A percentile compares a stretch with the other conserved stretches of the same genome.
phyloP scores from a whole-genome alignment of 2,329 filamentous ascomycete genomes.

The Alternaria alternata region DNA sequence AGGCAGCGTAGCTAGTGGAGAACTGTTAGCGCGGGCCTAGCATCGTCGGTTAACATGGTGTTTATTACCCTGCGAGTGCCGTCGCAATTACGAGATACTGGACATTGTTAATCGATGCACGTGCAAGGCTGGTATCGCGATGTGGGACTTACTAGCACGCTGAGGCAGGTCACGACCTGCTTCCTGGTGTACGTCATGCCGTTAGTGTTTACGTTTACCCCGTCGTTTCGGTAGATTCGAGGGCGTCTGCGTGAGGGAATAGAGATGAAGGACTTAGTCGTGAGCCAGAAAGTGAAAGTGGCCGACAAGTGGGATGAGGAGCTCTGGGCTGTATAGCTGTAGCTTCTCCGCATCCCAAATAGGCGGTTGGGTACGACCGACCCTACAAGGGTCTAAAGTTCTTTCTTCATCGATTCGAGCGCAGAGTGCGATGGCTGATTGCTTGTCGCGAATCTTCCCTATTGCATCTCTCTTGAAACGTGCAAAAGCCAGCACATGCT shows the following conservation, averaged over 20 bases:
- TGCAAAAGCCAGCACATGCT: neutral
- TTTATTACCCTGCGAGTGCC: constrained; percentile 47
- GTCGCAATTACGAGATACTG: constrained; percentile 55
- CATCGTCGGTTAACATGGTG: neutral
- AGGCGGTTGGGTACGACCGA: constrained; percentile 6
- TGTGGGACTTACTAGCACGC: constrained; percentile 44
- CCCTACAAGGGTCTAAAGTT: constrained; percentile 5
- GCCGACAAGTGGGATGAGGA: neutral
- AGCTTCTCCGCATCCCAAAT: constrained; percentile 12
- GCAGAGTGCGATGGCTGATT: neutral
- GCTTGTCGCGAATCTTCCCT: constrained; percentile 2
- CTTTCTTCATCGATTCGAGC: neutral
- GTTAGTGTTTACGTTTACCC: neutral
- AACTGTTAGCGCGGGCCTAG: constrained; percentile 16
- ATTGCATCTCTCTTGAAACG: neutral
- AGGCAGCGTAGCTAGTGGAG: constrained; percentile 39
- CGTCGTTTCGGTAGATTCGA: neutral
- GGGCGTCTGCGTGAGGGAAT: neutral
- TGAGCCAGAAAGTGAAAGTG: neutral
- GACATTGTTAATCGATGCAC: neutral
- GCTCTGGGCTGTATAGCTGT: constrained; percentile 6
- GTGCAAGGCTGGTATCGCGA: neutral
- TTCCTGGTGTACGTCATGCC: constrained; percentile 50
- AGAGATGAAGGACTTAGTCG: neutral
- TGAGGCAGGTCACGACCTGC: constrained; percentile 51